These are phyloP conservation scores for Marchantia polymorpha DNA, from an alignment of 225 moss, liverwort and hornwort genomes.

Conservation along the genomic window DNA sequence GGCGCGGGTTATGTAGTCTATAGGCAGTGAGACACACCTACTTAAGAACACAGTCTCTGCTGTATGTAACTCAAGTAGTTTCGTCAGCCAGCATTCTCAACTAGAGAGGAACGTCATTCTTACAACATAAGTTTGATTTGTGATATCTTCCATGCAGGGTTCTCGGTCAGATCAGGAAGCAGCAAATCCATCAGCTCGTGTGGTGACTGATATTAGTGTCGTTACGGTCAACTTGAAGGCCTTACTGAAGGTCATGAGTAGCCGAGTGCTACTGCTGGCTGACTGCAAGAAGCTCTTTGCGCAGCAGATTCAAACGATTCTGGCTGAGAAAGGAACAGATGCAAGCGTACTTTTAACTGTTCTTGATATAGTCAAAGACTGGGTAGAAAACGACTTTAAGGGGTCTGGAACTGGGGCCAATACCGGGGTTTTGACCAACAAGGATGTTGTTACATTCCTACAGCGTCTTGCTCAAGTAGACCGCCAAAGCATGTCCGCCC, in stretches of 20 bases:
- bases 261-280: slow-evolving; percentile 67
- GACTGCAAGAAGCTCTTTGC: slow-evolving; percentile 80
- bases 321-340: slow-evolving; percentile 92
- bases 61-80: too few relatives aligned
- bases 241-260: slow-evolving; percentile 73
- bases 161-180: slow-evolving; percentile 73
- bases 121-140: neutral
- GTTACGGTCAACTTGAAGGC: slow-evolving; percentile 70
- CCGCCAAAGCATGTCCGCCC: slow-evolving; percentile 66
- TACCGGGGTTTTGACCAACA: slow-evolving; percentile 72
- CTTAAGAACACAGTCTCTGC: too few relatives aligned
- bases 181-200: slow-evolving; percentile 59
- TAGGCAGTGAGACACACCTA: too few relatives aligned
- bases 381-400: slow-evolving; percentile 99
- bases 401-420: slow-evolving; percentile 68
- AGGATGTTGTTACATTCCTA: slow-evolving; percentile 91
- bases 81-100: too few relatives aligned
- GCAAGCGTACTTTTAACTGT: slow-evolving; percentile 81
- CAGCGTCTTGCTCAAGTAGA: slow-evolving; percentile 95
- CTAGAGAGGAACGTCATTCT: too few relatives aligned
- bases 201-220: slow-evolving; percentile 55
- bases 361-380: slow-evolving; percentile 82
- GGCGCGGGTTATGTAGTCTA: too few relatives aligned
- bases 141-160: slow-evolving; percentile 41
- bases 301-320: slow-evolving; percentile 67